Conservation (phyloP, 1,284 basidiomycete genomes). For the Ustilago esculenta region DNA sequence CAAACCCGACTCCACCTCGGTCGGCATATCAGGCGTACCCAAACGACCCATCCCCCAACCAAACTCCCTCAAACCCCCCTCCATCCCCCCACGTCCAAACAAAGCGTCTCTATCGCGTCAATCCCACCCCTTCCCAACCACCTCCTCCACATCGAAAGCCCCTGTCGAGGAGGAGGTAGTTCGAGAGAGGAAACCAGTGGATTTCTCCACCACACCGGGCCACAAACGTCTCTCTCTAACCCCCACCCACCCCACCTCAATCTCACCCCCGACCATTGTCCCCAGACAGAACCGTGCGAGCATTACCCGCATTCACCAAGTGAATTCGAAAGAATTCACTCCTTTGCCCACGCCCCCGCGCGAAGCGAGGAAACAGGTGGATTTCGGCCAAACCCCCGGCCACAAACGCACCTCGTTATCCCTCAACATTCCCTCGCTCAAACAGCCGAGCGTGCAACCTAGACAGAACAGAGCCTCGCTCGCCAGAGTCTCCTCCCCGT, state of each 20-base stretch:
- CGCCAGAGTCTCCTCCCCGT: slow-evolving; percentile 9
- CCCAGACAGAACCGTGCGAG: slow-evolving; percentile 34
- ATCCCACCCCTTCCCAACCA: neutral
- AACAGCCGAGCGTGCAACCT: slow-evolving; percentile 6
- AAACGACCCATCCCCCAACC: slow-evolving; percentile 22
- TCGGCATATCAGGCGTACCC: slow-evolving; percentile 49
- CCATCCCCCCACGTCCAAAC: slow-evolving; percentile 49
- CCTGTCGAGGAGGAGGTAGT: neutral
- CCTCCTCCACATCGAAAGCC: neutral
- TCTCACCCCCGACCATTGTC: slow-evolving; percentile 26
- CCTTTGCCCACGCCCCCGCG: too few species aligned
- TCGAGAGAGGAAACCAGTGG: slow-evolving; percentile 28
- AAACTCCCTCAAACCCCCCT: slow-evolving; percentile 35
- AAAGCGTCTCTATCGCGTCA: slow-evolving; percentile 46
- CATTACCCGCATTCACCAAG: slow-evolving; percentile 14
- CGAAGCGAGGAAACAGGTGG: slow-evolving; percentile 17
- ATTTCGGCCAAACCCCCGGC: slow-evolving; percentile 46
- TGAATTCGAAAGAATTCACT: too few species aligned
- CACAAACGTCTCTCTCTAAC: slow-evolving; percentile 35
- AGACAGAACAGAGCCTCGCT: slow-evolving; percentile 19
- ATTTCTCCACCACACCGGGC: slow-evolving; percentile 50
- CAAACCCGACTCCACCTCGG: neutral
- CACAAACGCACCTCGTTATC: slow-evolving; percentile 41
- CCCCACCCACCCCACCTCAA: slow-evolving; percentile 13
- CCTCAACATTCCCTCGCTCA: slow-evolving; percentile 24